Evolutionary conservation across 495 filamentous ascomycete species (phyloP).

Genomic region (Chaetomium tenue): DNA sequence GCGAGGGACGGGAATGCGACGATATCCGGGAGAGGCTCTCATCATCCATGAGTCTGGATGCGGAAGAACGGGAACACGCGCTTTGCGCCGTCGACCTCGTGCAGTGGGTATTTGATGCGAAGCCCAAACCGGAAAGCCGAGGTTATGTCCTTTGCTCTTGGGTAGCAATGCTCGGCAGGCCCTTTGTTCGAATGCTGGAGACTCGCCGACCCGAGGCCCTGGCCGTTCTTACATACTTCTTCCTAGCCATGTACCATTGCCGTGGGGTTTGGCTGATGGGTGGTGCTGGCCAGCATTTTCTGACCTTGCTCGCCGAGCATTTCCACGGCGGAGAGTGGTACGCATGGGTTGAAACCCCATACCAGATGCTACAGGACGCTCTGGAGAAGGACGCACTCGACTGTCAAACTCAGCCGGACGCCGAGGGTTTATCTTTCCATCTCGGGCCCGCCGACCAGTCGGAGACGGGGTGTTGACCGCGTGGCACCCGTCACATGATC

Average conservation of each 20-base stretch:
- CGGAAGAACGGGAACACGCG: conserved; percentile 13
- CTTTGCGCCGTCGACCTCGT: conserved; percentile 26
- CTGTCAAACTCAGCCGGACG: background rate
- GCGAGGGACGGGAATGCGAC: conserved; percentile 31
- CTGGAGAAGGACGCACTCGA: conserved; percentile 7
- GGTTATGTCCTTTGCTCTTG: conserved; percentile 28
- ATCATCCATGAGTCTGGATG: background rate
- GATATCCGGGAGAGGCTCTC: conserved; percentile 25
- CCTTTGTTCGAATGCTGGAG: conserved; percentile 30
- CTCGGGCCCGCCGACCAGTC: conserved; percentile 1
- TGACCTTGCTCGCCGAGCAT: conserved; percentile 23
- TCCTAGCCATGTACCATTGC: conserved; percentile 30
- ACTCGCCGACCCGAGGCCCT: conserved; percentile 31
- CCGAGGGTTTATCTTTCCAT: background rate
- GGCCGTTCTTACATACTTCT: conserved; percentile 36
- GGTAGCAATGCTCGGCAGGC: conserved; percentile 25
- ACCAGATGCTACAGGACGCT: conserved; percentile 22
- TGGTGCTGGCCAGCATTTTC: conserved; percentile 29
- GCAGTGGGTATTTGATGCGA: conserved; percentile 33
- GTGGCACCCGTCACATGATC: conserved; percentile 30
- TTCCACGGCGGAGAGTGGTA: conserved; percentile 32
- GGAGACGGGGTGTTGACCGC: background rate
- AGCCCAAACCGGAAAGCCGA: conserved; percentile 1
- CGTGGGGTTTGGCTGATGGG: conserved; percentile 31
- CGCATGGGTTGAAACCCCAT: conserved; percentile 32